A percentile compares a stretch with the other conserved stretches of the same genome.
phyloP scores from a whole-genome alignment of 176 grass and related monocot genomes.

The Cenchrus americanus region DNA sequence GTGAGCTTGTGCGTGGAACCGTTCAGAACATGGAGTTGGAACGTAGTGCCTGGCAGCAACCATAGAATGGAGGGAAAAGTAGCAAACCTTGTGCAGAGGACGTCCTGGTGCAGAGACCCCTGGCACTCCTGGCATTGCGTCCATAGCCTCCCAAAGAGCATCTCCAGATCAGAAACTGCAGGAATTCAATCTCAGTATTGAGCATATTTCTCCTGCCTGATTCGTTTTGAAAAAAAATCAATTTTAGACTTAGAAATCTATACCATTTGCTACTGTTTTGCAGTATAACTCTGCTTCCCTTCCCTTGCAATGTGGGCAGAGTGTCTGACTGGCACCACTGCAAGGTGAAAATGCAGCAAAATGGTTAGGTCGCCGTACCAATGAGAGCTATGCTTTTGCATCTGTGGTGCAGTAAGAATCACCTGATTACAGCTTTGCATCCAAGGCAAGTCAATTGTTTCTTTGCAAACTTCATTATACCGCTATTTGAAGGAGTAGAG shows the following conservation, averaged over 20 bases:
- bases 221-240: too few species aligned
- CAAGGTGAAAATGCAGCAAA: constrained; percentile 29
- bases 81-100: constrained; percentile 89
- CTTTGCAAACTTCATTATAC: constrained; percentile 98
- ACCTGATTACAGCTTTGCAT: constrained; percentile 98
- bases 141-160: constrained; percentile 93
- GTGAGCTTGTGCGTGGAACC: not conserved
- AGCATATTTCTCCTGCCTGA: too few species aligned
- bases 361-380: not conserved
- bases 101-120: constrained; percentile 98
- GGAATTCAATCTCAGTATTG: constrained; percentile 13
- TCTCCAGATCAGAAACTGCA: constrained; percentile 87
- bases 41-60: not conserved
- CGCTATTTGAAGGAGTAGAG: constrained; percentile 97
- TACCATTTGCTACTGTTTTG: constrained; percentile 95
- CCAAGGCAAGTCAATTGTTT: constrained; percentile 94
- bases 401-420: not conserved
- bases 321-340: constrained; percentile 79
- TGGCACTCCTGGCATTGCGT: constrained; percentile 99
- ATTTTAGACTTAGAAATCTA: not conserved
- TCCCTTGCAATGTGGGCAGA: constrained; percentile 95
- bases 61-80: not conserved
- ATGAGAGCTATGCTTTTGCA: not conserved
- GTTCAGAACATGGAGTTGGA: not conserved
- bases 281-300: constrained; percentile 97